Percentiles rank a stretch among this genome's conserved stretches.
These are phyloP conservation scores for Hondaea fermentalgiana DNA, from an alignment of 108 stramenopile genomes.

Conservation along the genomic window DNA sequence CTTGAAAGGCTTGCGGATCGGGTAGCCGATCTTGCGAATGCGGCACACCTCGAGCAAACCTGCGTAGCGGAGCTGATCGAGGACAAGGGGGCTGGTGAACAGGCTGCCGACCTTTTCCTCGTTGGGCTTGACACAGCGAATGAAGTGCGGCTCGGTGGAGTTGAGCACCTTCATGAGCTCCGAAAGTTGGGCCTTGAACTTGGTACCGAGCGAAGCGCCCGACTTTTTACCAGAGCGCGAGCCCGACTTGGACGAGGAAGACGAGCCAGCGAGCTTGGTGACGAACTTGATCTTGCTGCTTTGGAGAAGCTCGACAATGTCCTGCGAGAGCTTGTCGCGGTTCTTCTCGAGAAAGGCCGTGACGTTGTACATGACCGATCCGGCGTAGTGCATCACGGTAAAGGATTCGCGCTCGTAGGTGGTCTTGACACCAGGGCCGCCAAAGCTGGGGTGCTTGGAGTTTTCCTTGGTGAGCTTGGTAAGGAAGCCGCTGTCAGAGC, in stretches of 20 bases:
- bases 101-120: conserved; percentile 40
- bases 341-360: conserved; percentile 47
- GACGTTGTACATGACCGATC: conserved; percentile 40
- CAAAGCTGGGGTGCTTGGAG: conserved; percentile 40
- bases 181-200: conserved; percentile 77
- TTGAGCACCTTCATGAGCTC: conserved; percentile 75
- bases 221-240: not conserved
- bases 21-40: conserved; percentile 51
- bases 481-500: conserved; percentile 40
- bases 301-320: conserved; percentile 39
- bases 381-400: conserved; percentile 47
- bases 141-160: conserved; percentile 87
- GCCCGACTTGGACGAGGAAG: not conserved
- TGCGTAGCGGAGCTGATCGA: conserved; percentile 43
- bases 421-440: conserved; percentile 30
- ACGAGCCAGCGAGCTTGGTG: not conserved
- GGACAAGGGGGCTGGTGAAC: conserved; percentile 35
- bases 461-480: conserved; percentile 44
- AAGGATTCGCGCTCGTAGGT: conserved; percentile 24
- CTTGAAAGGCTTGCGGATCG: conserved; percentile 47
- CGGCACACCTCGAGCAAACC: conserved; percentile 48
- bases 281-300: conserved; percentile 30
- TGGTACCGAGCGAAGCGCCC: conserved; percentile 42
- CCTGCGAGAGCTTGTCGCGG: conserved; percentile 50
- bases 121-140: conserved; percentile 98